A percentile compares a stretch with the other conserved stretches of the same genome.
These are phyloP conservation scores for Tricholoma flavovirens DNA, from an alignment of 768 basidiomycete genomes.

Conservation along the genomic window DNA sequence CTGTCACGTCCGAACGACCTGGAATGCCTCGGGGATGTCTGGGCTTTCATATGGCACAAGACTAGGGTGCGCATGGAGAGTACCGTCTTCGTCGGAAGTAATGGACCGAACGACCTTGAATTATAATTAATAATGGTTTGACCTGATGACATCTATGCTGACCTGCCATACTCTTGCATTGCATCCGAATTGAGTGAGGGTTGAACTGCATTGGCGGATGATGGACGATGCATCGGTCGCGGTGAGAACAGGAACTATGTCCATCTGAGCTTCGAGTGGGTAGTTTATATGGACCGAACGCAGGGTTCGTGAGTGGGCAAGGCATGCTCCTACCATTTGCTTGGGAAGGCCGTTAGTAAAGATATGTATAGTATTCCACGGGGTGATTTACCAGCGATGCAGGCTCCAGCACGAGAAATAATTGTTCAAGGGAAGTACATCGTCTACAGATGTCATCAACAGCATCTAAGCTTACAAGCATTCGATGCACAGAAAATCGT, in stretches of 20 bases:
- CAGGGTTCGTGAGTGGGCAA: constrained; percentile 43
- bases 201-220: constrained; percentile 43
- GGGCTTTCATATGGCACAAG: constrained; percentile 55
- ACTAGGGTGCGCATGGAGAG: constrained; percentile 28
- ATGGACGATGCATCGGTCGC: constrained; percentile 37
- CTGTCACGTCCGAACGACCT: constrained; percentile 55
- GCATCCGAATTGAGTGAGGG: constrained; percentile 58
- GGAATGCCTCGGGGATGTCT: constrained; percentile 67
- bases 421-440: constrained; percentile 50
- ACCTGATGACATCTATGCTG: constrained; percentile 10
- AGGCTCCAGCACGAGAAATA: constrained; percentile 56
- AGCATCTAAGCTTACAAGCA: constrained; percentile 45
- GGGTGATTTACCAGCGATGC: constrained; percentile 36
- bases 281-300: constrained; percentile 59
- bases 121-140: not conserved
- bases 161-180: constrained; percentile 72
- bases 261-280: constrained; percentile 25
- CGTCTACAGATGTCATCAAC: constrained; percentile 49
- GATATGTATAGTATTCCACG: not conserved
- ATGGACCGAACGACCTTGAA: constrained; percentile 43
- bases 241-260: constrained; percentile 25
- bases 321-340: constrained; percentile 34
- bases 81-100: constrained; percentile 31
- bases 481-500: constrained; percentile 59
- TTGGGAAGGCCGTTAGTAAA: constrained; percentile 15